Evolutionary conservation across 2,329 filamentous ascomycete species (phyloP).

Genomic region (Epichloe amarillans): DNA sequence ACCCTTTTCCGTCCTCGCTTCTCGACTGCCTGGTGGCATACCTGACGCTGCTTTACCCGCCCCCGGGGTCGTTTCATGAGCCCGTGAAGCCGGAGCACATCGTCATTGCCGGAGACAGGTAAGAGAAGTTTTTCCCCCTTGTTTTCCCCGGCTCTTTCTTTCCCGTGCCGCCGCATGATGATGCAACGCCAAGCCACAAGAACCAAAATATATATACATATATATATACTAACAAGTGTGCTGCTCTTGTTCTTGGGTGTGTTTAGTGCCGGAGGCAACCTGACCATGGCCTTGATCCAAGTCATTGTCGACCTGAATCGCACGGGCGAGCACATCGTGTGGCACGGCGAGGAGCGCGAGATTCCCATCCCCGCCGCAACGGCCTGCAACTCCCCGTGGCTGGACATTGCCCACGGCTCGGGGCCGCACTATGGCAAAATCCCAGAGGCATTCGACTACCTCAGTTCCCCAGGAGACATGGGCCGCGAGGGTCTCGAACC

Average conservation of each 20-base stretch:
- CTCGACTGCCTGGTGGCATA: constrained; percentile 63
- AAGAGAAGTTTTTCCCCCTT: constrained; percentile 6
- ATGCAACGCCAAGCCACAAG: not conserved
- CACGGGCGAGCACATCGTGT: constrained; percentile 34
- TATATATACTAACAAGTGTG: not conserved
- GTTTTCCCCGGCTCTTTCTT: constrained; percentile 3
- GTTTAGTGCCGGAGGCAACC: constrained; percentile 56
- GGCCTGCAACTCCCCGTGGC: constrained; percentile 53
- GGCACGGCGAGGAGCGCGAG: constrained; percentile 43
- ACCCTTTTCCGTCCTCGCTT: constrained; percentile 61
- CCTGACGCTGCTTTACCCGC: constrained; percentile 59
- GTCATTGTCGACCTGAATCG: constrained; percentile 50
- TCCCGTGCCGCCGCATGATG: too few species aligned
- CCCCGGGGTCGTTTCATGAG: constrained; percentile 50
- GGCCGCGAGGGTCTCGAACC: constrained; percentile 18
- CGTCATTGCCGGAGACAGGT: constrained; percentile 59
- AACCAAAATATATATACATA: not conserved
- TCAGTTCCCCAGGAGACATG: constrained; percentile 35
- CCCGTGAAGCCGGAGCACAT: constrained; percentile 52
- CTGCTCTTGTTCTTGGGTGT: too few species aligned
- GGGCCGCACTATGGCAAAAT: constrained; percentile 16
- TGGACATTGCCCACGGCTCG: constrained; percentile 51
- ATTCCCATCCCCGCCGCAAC: constrained; percentile 56
- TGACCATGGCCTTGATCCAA: constrained; percentile 53
- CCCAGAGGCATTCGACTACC: constrained; percentile 22